A percentile compares a stretch with the other conserved stretches of the same genome.
These are phyloP conservation scores for Microcyclospora tardicrescens DNA, from an alignment of 2,329 filamentous ascomycete species.

Conservation along the genomic window DNA sequence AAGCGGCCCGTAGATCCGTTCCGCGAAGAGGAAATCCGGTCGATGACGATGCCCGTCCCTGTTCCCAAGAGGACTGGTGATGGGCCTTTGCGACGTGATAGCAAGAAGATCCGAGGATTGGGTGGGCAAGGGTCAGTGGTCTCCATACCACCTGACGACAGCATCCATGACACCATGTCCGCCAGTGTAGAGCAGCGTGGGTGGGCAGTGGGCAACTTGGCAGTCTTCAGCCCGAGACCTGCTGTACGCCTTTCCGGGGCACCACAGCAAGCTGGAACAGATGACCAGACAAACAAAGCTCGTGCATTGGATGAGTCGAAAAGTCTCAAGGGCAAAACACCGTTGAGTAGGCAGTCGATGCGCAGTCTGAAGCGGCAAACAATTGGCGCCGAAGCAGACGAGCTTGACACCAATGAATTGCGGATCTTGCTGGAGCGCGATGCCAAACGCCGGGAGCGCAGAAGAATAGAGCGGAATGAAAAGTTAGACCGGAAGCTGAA, in stretches of 20 bases:
- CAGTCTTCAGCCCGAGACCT: slow-evolving; percentile 73
- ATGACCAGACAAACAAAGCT: not conserved
- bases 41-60: slow-evolving; percentile 61
- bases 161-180: slow-evolving; percentile 64
- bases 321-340: slow-evolving; percentile 23
- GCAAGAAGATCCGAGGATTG: slow-evolving; percentile 50
- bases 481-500: slow-evolving; percentile 52
- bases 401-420: slow-evolving; percentile 70
- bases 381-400: slow-evolving; percentile 63
- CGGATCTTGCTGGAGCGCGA: slow-evolving; percentile 87
- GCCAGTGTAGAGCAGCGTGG: slow-evolving; percentile 60
- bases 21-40: slow-evolving; percentile 76
- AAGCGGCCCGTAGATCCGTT: slow-evolving; percentile 57
- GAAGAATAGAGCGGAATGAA: slow-evolving; percentile 54
- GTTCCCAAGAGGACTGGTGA: slow-evolving; percentile 38
- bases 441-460: slow-evolving; percentile 63
- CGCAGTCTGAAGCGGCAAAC: slow-evolving; percentile 43
- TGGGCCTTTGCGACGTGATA: slow-evolving; percentile 45
- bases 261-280: slow-evolving; percentile 32
- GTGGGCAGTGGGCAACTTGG: slow-evolving; percentile 68
- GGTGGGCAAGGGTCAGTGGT: slow-evolving; percentile 48
- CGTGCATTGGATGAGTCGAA: not conserved
- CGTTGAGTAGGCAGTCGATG: slow-evolving; percentile 10
- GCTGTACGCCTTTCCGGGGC: slow-evolving; percentile 63
- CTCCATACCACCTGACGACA: slow-evolving; percentile 61